Evolutionary conservation across 192 early-diverging fungal species (phyloP), one percentile per base, ranked within the genome.

Genomic region (Hyaloraphidium curvatum): DNA sequence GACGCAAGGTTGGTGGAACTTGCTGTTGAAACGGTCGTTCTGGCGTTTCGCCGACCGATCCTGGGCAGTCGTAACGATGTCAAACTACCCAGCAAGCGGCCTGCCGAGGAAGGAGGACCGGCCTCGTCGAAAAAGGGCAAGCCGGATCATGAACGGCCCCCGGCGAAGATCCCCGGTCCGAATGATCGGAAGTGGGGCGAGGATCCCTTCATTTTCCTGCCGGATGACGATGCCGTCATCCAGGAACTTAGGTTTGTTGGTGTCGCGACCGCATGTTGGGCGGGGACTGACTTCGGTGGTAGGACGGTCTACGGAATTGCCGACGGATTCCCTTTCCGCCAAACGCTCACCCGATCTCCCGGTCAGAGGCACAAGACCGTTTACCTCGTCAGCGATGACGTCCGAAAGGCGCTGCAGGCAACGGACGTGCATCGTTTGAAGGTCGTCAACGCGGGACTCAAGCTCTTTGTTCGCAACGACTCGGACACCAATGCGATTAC

Each of bases 381-480:
- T 2, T 95, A 99, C 66, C 73, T 90, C 56, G 86, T 92, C 5
- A 83, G 83, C 1, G 63, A 74, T n/a, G 62, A 83, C 14, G 83
- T 94, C 55, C 84, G 86, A 59, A 55, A 57, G 23, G 62, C 95
- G 23, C 62, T 95, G 59, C 51, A 63, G 31, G 72, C 81, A 2
- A 39, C 62, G 0, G 79, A 84, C 55, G 56, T 68, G 2, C 39
- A 53, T n/a, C n/a, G n/a, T n/a, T n/a, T n/a, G n/a, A 43, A 81
- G 76, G 65, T 86, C 2, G 90, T 99, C 37, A 94, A 99, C 67
- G 89, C 91, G 0, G 95, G 95, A 25, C 85, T 99, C 51, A 72
- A 75, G 39, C 67, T 83, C 14, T 95, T 99, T 62, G 76, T 79
- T 30, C 79, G 86, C 55, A 79, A 55, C 26, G 58, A 55, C 14